A percentile compares a stretch with the other conserved stretches of the same genome.
Conservation (phyloP, 805 yeast genomes). For the Wickerhamiella qilinensis region DNA sequence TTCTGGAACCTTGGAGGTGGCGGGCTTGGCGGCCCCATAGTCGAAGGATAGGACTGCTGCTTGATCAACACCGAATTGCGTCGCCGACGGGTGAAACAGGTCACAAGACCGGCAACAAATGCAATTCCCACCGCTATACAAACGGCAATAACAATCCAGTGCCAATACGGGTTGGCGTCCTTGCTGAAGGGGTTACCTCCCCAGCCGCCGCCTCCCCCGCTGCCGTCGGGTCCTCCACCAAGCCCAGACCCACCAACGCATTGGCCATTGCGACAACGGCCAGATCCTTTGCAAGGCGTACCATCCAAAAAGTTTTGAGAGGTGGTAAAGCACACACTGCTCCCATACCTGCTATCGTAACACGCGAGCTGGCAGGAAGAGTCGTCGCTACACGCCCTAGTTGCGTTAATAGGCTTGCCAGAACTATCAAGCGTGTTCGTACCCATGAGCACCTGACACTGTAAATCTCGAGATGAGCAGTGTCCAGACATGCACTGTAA, state of each 20-base stretch:
- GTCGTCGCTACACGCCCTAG: constrained; percentile 18
- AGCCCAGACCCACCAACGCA: constrained; percentile 18
- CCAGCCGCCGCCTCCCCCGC: not conserved
- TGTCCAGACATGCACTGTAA: constrained; percentile 21
- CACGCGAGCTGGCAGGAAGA: constrained; percentile 18
- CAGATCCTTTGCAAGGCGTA: constrained; percentile 20
- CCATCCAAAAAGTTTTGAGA: constrained; percentile 22
- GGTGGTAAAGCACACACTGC: constrained; percentile 15
- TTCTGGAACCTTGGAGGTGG: no score
- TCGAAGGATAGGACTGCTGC: no score
- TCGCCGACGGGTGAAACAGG: no score
- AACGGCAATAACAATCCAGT: constrained; percentile 14
- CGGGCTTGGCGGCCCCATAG: no score
- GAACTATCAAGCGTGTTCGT: constrained; percentile 10
- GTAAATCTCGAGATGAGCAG: constrained; percentile 23
- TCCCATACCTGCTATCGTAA: constrained; percentile 14
- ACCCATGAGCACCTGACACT: constrained; percentile 19
- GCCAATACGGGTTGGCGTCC: constrained; percentile 11
- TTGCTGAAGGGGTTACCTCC: constrained; percentile 7
- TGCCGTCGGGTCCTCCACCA: constrained; percentile 3
- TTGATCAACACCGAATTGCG: no score
- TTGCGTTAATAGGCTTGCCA: constrained; percentile 14
- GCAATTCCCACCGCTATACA: no score
- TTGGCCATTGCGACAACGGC: constrained; percentile 17
- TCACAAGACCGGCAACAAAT: no score